These are phyloP conservation scores for Leishmania tropica DNA, from an alignment of 208 protist species.

Conservation along the genomic window DNA sequence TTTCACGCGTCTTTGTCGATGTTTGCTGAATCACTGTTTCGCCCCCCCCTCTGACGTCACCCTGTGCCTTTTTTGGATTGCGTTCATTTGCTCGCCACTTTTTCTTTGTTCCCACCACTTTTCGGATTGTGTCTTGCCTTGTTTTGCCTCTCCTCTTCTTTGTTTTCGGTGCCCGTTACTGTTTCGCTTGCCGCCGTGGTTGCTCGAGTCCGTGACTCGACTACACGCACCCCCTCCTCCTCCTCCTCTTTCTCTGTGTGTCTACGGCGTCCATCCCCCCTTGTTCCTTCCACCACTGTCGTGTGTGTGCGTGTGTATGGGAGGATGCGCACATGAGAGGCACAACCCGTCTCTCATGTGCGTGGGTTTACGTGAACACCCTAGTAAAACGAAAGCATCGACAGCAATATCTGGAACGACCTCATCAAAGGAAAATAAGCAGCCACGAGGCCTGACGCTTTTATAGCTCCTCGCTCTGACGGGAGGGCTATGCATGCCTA, in stretches of 20 bases:
- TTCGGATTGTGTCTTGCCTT: not conserved
- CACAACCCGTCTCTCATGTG: not conserved
- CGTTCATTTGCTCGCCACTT: not conserved
- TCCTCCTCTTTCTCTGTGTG: not conserved
- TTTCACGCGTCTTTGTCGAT: not conserved
- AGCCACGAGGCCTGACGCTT: not conserved
- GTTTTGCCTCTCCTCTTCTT: not conserved
- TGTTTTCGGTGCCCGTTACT: not conserved
- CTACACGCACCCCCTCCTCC: not conserved
- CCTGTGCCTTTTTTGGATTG: not conserved
- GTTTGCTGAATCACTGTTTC: conserved; percentile 18
- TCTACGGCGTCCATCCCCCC: not conserved
- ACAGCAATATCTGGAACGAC: not conserved
- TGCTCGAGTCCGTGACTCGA: not conserved
- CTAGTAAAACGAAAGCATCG: not conserved
- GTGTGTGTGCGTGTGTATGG: not conserved
- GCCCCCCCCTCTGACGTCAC: not conserved
- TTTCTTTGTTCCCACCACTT: not conserved
- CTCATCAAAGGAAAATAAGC: not conserved
- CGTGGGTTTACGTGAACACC: not conserved
- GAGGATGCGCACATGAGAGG: not conserved
- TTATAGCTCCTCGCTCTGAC: not conserved
- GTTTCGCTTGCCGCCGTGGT: not conserved
- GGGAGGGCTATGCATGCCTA: not conserved
- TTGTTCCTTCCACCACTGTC: not conserved